These are phyloP conservation scores for Gossypium arboreum DNA, from an alignment of 345 rosid genomes.

Conservation along the genomic window DNA sequence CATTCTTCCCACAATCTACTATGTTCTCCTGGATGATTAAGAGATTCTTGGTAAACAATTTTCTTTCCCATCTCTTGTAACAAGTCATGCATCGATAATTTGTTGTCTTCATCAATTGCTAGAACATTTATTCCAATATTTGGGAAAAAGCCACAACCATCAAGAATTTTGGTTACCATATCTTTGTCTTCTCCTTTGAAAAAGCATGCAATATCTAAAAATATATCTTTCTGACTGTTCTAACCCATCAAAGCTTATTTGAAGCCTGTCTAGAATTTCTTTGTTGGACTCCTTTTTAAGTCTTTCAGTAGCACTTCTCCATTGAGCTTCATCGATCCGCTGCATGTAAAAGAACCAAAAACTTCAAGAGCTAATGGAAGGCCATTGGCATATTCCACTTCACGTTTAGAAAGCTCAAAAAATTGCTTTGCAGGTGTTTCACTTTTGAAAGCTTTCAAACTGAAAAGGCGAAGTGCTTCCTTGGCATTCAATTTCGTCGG, in stretches of 20 bases:
- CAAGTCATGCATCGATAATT: constrained; percentile 5
- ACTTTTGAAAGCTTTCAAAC: constrained; percentile 18
- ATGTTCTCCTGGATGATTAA: constrained; percentile 15
- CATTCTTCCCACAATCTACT: constrained; percentile 28
- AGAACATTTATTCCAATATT: constrained; percentile 32
- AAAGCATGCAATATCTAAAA: neutral
- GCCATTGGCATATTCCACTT: constrained; percentile 37
- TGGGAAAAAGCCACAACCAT: constrained; percentile 23
- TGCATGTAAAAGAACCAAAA: constrained; percentile 48
- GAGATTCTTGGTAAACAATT: constrained; percentile 25
- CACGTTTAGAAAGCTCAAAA: constrained; percentile 26
- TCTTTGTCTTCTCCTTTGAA: constrained; percentile 10
- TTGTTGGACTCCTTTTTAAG: constrained; percentile 21
- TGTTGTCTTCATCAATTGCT: neutral
- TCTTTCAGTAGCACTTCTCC: constrained; percentile 28
- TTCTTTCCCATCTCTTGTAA: constrained; percentile 31
- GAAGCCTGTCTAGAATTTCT: constrained; percentile 24
- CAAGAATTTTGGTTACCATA: constrained; percentile 21
- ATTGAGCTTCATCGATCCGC: constrained; percentile 16
- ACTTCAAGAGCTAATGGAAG: constrained; percentile 68
- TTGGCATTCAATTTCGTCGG: constrained; percentile 22
- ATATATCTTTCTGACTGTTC: neutral
- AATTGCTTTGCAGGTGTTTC: constrained; percentile 23
- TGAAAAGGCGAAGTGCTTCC: neutral
- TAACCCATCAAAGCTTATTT: constrained; percentile 39